phyloP scores from a whole-genome alignment of 2,329 filamentous ascomycete species.

The Xylariomycetidae sp. region DNA sequence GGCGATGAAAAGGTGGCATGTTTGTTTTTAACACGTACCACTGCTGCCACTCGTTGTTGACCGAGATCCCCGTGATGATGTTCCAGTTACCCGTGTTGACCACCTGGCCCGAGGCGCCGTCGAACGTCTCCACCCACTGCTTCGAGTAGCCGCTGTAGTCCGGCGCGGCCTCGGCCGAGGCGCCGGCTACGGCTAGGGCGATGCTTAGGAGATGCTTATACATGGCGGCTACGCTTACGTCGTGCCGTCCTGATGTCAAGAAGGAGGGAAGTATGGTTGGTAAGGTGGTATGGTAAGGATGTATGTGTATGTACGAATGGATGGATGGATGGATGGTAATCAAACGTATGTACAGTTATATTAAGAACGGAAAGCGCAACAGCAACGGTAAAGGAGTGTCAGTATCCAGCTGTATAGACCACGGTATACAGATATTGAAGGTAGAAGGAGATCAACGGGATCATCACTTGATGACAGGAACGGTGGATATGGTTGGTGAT shows the following conservation, averaged over 20 bases:
- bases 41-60: constrained; percentile 45
- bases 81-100: constrained; percentile 40
- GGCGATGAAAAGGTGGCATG: too few relatives aligned
- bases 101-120: constrained; percentile 32
- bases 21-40: too few relatives aligned
- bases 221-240: constrained; percentile 11
- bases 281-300: constrained; percentile 4
- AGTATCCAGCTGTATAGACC: constrained; percentile 17
- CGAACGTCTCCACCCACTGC: constrained; percentile 43
- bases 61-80: constrained; percentile 37
- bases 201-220: constrained; percentile 17
- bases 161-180: constrained; percentile 25
- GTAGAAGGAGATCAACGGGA: constrained; percentile 13
- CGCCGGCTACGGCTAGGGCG: constrained; percentile 13
- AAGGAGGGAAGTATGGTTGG: not conserved
- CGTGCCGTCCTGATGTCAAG: too few relatives aligned
- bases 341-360: constrained; percentile 8
- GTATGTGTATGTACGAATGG: constrained; percentile 5
- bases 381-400: constrained; percentile 16
- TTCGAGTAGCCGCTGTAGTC: constrained; percentile 35
- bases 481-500: too few relatives aligned
- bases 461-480: constrained; percentile 17
- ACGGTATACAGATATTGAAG: constrained; percentile 6
- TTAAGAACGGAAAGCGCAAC: constrained; percentile 15
- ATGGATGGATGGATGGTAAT: constrained; percentile 4